Percentiles rank a stretch among this genome's conserved stretches.
phyloP scores from a whole-genome alignment of 306 rosid genomes.

The Fagus crenata region DNA sequence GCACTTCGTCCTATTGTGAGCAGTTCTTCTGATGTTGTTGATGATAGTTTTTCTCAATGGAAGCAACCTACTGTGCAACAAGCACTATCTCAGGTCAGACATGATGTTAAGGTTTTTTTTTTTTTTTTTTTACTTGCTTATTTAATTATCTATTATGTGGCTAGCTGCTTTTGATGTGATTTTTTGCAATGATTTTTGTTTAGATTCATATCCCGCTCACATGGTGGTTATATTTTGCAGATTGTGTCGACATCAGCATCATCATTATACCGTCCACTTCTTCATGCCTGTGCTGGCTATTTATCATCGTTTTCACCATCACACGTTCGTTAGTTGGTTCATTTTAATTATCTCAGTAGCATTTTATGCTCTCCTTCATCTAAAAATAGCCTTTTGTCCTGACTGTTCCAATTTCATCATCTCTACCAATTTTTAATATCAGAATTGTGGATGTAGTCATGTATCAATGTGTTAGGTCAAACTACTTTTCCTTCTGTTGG shows the following conservation, averaged over 20 bases:
- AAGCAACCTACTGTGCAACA: constrained; percentile 79
- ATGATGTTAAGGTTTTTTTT: constrained; percentile 2
- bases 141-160: not conserved
- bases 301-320: constrained; percentile 85
- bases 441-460: not conserved
- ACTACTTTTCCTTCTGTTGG: not conserved
- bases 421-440: not conserved
- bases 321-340: constrained; percentile 60
- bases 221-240: constrained; percentile 50
- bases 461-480: not conserved
- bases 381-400: not conserved
- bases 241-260: constrained; percentile 68
- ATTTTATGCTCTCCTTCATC: not conserved
- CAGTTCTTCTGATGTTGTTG: constrained; percentile 62
- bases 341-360: constrained; percentile 14
- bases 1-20: constrained; percentile 82
- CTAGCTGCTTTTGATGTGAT: constrained; percentile 17
- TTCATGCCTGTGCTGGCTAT: constrained; percentile 88
- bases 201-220: constrained; percentile 29
- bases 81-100: constrained; percentile 79
- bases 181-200: constrained; percentile 15
- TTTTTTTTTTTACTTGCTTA: not conserved
- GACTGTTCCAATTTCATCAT: not conserved
- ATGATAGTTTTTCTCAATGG: constrained; percentile 81
- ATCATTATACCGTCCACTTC: constrained; percentile 63